A percentile compares a stretch with the other conserved stretches of the same genome.
Conservation (phyloP, 192 early-diverging fungal genomes). For the Coemansia sp. region DNA sequence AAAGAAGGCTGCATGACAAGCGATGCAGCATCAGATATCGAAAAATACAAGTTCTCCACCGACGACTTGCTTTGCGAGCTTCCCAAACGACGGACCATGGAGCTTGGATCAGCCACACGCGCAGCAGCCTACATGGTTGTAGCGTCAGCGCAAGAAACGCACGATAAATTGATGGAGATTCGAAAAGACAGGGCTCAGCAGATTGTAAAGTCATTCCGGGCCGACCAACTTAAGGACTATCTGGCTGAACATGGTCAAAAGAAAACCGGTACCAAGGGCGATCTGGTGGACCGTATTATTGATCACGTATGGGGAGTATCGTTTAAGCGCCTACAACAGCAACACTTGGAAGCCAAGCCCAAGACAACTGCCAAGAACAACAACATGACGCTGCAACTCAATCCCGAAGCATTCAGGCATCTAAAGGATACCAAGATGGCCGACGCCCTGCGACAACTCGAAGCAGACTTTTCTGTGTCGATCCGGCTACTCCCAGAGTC, state of each 20-base stretch:
- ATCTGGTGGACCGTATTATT: slow-evolving; percentile 26
- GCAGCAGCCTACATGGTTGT: slow-evolving; percentile 1
- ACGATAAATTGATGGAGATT: slow-evolving; percentile 10
- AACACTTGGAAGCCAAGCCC: slow-evolving; percentile 4
- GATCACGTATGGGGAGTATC: slow-evolving; percentile 35
- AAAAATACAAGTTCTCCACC: slow-evolving; percentile 25
- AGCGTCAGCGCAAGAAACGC: slow-evolving; percentile 3
- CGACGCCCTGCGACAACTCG: slow-evolving; percentile 6
- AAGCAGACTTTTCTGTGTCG: slow-evolving; percentile 19
- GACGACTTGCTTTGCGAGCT: slow-evolving; percentile 17
- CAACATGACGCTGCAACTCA: slow-evolving; percentile 23
- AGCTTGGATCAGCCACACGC: not conserved
- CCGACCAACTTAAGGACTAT: slow-evolving; percentile 26
- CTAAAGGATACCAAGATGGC: not conserved
- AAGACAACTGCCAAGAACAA: slow-evolving; percentile 3
- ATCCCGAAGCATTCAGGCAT: slow-evolving; percentile 7
- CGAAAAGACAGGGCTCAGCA: slow-evolving; percentile 4
- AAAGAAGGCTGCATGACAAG: not conserved
- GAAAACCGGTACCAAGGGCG: slow-evolving; percentile 15
- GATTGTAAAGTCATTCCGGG: slow-evolving; percentile 14
- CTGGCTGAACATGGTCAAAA: slow-evolving; percentile 8
- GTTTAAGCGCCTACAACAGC: slow-evolving; percentile 4
- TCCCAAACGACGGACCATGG: slow-evolving; percentile 11
- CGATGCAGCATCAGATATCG: slow-evolving; percentile 19
- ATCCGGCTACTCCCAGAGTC: slow-evolving; percentile 2